Evolutionary conservation across 768 basidiomycete species (phyloP).

Genomic region (Megacollybia marginata): DNA sequence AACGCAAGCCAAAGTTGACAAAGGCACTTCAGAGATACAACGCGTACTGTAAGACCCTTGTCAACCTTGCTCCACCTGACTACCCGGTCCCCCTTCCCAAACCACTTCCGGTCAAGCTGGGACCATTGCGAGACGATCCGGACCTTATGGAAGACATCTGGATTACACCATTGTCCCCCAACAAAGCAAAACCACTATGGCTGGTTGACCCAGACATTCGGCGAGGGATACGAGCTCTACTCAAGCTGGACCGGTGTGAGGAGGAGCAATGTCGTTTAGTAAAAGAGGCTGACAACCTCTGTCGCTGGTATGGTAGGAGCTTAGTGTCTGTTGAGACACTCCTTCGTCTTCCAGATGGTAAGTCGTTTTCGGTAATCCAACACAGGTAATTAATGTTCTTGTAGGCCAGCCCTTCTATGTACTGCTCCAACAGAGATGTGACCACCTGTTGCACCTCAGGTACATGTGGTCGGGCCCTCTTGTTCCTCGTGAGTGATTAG

Average conservation of each 20-base stretch:
- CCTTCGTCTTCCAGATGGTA: background rate
- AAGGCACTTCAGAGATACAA: background rate
- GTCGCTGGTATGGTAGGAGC: background rate
- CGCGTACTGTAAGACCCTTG: background rate
- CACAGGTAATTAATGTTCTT: too few species aligned
- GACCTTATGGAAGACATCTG: background rate
- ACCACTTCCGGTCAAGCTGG: background rate
- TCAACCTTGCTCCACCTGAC: background rate
- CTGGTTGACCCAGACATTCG: slow-evolving; percentile 2
- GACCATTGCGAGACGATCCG: background rate
- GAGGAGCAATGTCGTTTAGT: slow-evolving; percentile 4
- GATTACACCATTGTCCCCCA: background rate
- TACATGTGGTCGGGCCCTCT: too few species aligned
- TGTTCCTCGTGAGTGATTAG: too few species aligned
- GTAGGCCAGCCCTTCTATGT: too few species aligned
- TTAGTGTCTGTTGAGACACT: background rate
- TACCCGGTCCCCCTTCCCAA: background rate
- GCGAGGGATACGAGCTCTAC: slow-evolving; percentile 4
- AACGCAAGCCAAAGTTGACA: background rate
- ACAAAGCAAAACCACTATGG: background rate
- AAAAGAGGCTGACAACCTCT: slow-evolving; percentile 5
- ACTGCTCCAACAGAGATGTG: too few species aligned
- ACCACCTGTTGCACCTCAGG: too few species aligned
- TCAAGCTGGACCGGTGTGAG: slow-evolving; percentile 4
- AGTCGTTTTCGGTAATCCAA: background rate